Conservation (phyloP, 805 yeast genomes). For the Torulaspora microellipsoides region DNA sequence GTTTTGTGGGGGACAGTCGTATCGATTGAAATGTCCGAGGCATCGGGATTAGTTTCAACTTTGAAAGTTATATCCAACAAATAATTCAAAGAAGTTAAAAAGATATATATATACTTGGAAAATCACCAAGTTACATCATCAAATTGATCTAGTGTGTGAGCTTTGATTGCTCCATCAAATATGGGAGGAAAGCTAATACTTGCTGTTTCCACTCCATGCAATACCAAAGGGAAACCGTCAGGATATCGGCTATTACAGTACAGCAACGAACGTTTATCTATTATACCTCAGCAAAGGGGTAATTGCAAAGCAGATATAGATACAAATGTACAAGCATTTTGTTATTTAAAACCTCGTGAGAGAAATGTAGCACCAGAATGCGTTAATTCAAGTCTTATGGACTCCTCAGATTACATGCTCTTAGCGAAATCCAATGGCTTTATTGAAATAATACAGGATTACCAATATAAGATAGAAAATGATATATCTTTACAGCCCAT, state of each 20-base stretch:
- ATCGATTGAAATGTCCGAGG: too few species aligned
- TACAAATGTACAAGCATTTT: slow-evolving; percentile 23
- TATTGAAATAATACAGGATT: slow-evolving; percentile 28
- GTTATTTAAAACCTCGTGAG: slow-evolving; percentile 23
- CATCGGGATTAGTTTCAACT: too few species aligned
- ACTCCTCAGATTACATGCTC: slow-evolving; percentile 28
- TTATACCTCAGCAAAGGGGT: slow-evolving; percentile 6
- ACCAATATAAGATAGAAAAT: slow-evolving; percentile 15
- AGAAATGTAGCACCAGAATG: slow-evolving; percentile 7
- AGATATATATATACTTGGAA: too few species aligned
- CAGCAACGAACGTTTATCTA: slow-evolving; percentile 11
- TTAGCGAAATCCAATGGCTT: slow-evolving; percentile 29
- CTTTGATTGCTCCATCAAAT: background rate
- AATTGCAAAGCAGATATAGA: slow-evolving; percentile 14
- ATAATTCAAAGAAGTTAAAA: too few species aligned
- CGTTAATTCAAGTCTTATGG: slow-evolving; percentile 7
- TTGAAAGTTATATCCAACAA: too few species aligned
- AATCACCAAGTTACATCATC: too few species aligned
- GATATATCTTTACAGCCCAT: slow-evolving; percentile 14
- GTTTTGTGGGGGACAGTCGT: too few species aligned
- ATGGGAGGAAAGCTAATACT: slow-evolving; percentile 11
- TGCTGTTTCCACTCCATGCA: slow-evolving; percentile 26
- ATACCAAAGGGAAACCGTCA: slow-evolving; percentile 16
- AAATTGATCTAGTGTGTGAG: too few species aligned
- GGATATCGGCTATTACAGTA: slow-evolving; percentile 22